A percentile compares a stretch with the other conserved stretches of the same genome.
phyloP scores from a whole-genome alignment of 345 rosid species.

The Ceriops zippeliana region DNA sequence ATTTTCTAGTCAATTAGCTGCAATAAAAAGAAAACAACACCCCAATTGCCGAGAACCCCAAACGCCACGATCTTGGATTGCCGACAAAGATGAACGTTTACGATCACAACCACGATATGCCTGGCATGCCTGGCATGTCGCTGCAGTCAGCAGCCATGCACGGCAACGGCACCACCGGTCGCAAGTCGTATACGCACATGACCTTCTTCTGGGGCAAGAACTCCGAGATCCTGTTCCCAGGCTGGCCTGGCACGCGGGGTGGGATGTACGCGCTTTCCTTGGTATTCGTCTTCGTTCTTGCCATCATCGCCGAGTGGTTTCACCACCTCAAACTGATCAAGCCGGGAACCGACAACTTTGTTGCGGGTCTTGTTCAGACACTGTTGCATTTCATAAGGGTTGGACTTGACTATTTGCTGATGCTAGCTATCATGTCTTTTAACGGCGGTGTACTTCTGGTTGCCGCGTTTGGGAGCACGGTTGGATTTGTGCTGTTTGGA shows the following conservation, averaged over 20 bases:
- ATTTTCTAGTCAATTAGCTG: no score
- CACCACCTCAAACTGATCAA: constrained; percentile 29
- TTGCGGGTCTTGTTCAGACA: constrained; percentile 22
- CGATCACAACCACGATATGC: no score
- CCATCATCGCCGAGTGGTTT: constrained; percentile 37
- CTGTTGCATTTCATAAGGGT: constrained; percentile 20
- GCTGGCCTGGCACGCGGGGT: constrained; percentile 29
- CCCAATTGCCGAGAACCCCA: no score
- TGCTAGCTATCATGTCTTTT: constrained; percentile 40
- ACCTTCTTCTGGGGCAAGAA: constrained; percentile 31
- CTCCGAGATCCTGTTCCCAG: constrained; percentile 23
- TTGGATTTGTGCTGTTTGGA: constrained; percentile 31
- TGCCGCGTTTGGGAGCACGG: constrained; percentile 25
- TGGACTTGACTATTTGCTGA: constrained; percentile 25
- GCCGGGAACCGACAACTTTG: neutral
- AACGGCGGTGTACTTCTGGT: constrained; percentile 22
- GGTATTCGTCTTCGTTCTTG: constrained; percentile 29
- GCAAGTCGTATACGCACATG: neutral
- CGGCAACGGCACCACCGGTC: no score
- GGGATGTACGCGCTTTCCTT: constrained; percentile 23
- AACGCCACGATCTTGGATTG: no score
- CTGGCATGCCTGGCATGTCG: no score
- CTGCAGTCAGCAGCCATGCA: no score
- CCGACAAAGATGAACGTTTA: no score
- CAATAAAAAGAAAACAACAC: no score